A percentile compares a stretch with the other conserved stretches of the same genome.
These are phyloP conservation scores for Neocatenulostroma microsporum DNA, from an alignment of 2,329 filamentous ascomycete species.

Conservation along the genomic window DNA sequence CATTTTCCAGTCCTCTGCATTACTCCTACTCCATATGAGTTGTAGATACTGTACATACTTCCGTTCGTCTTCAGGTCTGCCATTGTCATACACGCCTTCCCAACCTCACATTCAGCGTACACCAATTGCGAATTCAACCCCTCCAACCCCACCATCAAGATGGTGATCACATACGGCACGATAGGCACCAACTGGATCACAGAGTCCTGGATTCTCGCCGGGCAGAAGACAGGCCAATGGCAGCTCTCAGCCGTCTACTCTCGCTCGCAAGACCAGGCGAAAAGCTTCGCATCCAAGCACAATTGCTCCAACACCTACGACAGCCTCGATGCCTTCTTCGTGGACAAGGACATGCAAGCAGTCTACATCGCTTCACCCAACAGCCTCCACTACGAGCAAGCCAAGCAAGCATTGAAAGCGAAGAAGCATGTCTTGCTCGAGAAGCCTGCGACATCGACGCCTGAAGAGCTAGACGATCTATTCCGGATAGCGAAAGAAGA, in stretches of 20 bases:
- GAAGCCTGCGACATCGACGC: slow-evolving; percentile 41
- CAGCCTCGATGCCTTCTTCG: slow-evolving; percentile 32
- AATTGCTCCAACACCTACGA: slow-evolving; percentile 32
- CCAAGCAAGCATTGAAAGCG: slow-evolving; percentile 35
- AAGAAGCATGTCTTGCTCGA: slow-evolving; percentile 45
- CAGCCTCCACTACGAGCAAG: slow-evolving; percentile 40
- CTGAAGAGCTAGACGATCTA: slow-evolving; percentile 36
- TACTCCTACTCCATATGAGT: no score
- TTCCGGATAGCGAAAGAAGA: slow-evolving; percentile 36
- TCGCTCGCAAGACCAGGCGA: slow-evolving; percentile 36
- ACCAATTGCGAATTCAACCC: no score
- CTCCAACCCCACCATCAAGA: no score
- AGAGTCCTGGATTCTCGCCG: slow-evolving; percentile 39
- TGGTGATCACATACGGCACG: slow-evolving; percentile 36
- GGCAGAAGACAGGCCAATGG: slow-evolving; percentile 38
- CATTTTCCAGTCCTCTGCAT: no score
- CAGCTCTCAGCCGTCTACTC: slow-evolving; percentile 41
- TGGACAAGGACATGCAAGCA: slow-evolving; percentile 33
- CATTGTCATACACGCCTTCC: no score
- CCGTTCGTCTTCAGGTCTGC: no score
- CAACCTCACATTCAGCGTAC: no score
- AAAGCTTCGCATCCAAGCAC: slow-evolving; percentile 38
- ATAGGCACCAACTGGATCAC: slow-evolving; percentile 47
- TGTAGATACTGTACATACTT: no score
- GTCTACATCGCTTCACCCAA: slow-evolving; percentile 46